These are phyloP conservation scores for Myxozyma vanderwaltii DNA, from an alignment of 805 yeast species.

Conservation along the genomic window DNA sequence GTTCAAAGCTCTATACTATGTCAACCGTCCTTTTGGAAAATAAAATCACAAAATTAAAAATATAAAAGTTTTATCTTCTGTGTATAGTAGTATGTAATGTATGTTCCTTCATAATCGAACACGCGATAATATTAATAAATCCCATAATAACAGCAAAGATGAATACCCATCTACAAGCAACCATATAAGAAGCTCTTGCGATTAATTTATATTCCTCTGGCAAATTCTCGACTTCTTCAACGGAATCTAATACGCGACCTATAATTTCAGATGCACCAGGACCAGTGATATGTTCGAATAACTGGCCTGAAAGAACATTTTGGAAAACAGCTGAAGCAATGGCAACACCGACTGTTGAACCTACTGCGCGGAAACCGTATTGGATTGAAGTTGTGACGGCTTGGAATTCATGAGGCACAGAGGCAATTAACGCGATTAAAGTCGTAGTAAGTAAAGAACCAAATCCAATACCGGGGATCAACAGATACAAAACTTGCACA, in stretches of 20 bases:
- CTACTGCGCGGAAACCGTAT: slow-evolving; percentile 83
- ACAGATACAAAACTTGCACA: slow-evolving; percentile 50
- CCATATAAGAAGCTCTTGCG: slow-evolving; percentile 50
- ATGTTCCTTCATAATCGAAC: slow-evolving; percentile 59
- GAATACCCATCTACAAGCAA: slow-evolving; percentile 56
- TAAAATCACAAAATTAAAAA: background rate
- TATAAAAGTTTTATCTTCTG: background rate
- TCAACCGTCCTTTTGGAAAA: background rate
- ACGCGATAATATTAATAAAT: slow-evolving; percentile 47
- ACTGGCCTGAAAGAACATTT: slow-evolving; percentile 44
- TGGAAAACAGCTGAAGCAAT: slow-evolving; percentile 69
- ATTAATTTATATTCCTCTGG: slow-evolving; percentile 50
- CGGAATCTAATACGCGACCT: slow-evolving; percentile 51
- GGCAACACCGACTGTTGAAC: slow-evolving; percentile 81
- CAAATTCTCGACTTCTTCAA: slow-evolving; percentile 53
- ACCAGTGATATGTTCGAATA: slow-evolving; percentile 38
- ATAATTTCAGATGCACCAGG: slow-evolving; percentile 40
- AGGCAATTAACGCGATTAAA: slow-evolving; percentile 70
- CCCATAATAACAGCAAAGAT: slow-evolving; percentile 49
- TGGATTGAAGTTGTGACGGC: slow-evolving; percentile 89
- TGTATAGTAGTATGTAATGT: slow-evolving; percentile 51
- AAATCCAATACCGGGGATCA: slow-evolving; percentile 65
- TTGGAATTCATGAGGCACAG: slow-evolving; percentile 68
- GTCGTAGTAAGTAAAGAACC: slow-evolving; percentile 71
- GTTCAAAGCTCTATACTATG: too few relatives aligned